Conservation (phyloP, 805 yeast species). For the Metschnikowia borealis region DNA sequence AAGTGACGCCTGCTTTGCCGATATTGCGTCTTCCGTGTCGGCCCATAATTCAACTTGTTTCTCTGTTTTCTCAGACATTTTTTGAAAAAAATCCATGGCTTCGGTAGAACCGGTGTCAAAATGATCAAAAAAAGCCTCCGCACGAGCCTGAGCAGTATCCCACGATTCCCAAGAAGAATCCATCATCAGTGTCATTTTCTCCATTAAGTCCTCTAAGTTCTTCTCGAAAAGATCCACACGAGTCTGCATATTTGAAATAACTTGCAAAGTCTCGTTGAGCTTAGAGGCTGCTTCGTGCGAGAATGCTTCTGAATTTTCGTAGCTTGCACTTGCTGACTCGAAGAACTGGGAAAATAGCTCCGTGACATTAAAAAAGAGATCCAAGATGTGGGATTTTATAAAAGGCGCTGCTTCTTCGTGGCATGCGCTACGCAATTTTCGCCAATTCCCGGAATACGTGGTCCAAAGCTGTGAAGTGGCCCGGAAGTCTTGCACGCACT, state of each 20-base stretch:
- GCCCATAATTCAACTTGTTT: slow-evolving; percentile 5
- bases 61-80: slow-evolving; percentile 2
- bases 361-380: slow-evolving; percentile 47
- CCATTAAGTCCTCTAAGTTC: slow-evolving; percentile 1
- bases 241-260: neutral
- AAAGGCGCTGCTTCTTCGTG: slow-evolving; percentile 47
- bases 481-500: slow-evolving; percentile 42
- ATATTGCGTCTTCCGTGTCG: neutral
- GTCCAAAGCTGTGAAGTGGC: slow-evolving; percentile 65
- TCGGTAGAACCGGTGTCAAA: slow-evolving; percentile 3
- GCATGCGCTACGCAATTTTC: slow-evolving; percentile 51
- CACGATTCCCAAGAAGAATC: neutral
- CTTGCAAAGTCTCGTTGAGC: neutral
- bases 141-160: neutral
- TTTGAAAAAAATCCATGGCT: neutral
- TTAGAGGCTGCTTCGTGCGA: neutral
- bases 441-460: slow-evolving; percentile 62
- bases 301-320: neutral
- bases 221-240: slow-evolving; percentile 1
- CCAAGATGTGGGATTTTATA: slow-evolving; percentile 48
- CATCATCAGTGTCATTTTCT: slow-evolving; percentile 2
- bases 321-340: slow-evolving; percentile 5
- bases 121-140: neutral
- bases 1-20: slow-evolving; percentile 4
- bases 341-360: slow-evolving; percentile 14